Percentiles rank a stretch among this genome's conserved stretches.
These are phyloP conservation scores for Lotmaria passim DNA, from an alignment of 208 protist genomes.

Conservation along the genomic window DNA sequence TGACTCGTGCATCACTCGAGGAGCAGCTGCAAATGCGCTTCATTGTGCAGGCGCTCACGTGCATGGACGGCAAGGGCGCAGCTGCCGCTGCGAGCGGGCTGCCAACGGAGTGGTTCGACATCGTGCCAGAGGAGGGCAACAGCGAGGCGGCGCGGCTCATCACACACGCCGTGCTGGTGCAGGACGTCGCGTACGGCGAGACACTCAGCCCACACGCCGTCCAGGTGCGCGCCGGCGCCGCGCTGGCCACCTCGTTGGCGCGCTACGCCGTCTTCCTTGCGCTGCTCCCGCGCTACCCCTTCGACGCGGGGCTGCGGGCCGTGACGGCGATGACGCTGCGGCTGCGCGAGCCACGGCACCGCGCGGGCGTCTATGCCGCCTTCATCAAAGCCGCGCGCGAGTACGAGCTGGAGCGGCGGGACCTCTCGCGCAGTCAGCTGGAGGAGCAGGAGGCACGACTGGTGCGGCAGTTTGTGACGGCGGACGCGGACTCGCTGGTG, in stretches of 20 bases:
- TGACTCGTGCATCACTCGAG: slow-evolving; percentile 45
- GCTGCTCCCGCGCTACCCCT: slow-evolving; percentile 53
- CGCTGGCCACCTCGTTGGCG: slow-evolving; percentile 44
- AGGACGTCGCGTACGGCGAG: slow-evolving; percentile 71
- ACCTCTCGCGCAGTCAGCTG: slow-evolving; percentile 43
- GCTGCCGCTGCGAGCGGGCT: background rate
- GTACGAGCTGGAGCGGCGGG: slow-evolving; percentile 51
- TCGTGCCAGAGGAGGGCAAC: slow-evolving; percentile 40
- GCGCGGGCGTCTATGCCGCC: slow-evolving; percentile 69
- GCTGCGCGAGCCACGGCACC: slow-evolving; percentile 49
- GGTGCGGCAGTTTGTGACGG: slow-evolving; percentile 61
- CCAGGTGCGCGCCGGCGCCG: slow-evolving; percentile 54
- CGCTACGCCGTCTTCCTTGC: slow-evolving; percentile 60
- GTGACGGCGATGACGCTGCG: slow-evolving; percentile 62
- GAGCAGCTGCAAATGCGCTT: slow-evolving; percentile 84
- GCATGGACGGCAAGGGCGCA: slow-evolving; percentile 21
- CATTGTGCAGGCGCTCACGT: slow-evolving; percentile 68
- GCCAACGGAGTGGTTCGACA: slow-evolving; percentile 48
- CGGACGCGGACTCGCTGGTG: slow-evolving; percentile 39
- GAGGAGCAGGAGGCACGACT: slow-evolving; percentile 72
- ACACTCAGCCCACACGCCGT: slow-evolving; percentile 55
- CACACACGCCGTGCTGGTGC: slow-evolving; percentile 64
- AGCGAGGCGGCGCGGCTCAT: slow-evolving; percentile 56
- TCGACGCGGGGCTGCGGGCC: slow-evolving; percentile 50
- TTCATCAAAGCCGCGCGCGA: slow-evolving; percentile 62